These are phyloP conservation scores for Populus alba DNA, from an alignment of 345 rosid species.

Conservation along the genomic window DNA sequence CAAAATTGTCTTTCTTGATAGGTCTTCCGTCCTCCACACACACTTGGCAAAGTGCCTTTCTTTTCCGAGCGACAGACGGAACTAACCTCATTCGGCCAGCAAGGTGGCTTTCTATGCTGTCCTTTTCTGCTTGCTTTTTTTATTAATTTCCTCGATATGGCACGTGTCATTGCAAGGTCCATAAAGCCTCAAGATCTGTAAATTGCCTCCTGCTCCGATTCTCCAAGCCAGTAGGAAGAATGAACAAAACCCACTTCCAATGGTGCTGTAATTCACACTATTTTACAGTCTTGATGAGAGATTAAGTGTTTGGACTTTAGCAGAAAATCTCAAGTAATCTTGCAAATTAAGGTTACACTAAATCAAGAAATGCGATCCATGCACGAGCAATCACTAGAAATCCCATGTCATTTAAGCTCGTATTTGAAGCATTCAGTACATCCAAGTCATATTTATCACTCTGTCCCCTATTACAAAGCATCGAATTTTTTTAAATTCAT, in stretches of 20 bases:
- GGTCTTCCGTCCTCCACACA: background rate
- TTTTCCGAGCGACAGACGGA: too few species aligned
- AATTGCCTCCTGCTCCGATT: background rate
- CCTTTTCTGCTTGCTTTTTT: background rate
- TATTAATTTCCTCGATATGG: background rate
- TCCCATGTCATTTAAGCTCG: background rate
- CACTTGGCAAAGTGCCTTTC: slow-evolving; percentile 3
- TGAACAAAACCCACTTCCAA: background rate
- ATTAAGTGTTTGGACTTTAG: background rate
- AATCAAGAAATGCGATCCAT: background rate
- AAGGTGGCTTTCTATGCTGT: slow-evolving; percentile 12
- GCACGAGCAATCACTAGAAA: background rate
- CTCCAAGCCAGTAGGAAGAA: background rate
- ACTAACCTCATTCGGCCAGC: background rate
- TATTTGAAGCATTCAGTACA: slow-evolving; percentile 10
- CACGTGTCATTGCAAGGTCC: background rate
- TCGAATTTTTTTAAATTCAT: background rate
- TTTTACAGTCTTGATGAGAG: background rate
- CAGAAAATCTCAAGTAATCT: background rate
- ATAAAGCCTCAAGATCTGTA: background rate
- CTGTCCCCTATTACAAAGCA: background rate
- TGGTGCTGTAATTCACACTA: background rate
- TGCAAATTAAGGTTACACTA: background rate
- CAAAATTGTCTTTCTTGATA: background rate
- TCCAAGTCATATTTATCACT: background rate